Evolutionary conservation across 257 asterid species (phyloP).

Genomic region (Ocimum tenuiflorum): DNA sequence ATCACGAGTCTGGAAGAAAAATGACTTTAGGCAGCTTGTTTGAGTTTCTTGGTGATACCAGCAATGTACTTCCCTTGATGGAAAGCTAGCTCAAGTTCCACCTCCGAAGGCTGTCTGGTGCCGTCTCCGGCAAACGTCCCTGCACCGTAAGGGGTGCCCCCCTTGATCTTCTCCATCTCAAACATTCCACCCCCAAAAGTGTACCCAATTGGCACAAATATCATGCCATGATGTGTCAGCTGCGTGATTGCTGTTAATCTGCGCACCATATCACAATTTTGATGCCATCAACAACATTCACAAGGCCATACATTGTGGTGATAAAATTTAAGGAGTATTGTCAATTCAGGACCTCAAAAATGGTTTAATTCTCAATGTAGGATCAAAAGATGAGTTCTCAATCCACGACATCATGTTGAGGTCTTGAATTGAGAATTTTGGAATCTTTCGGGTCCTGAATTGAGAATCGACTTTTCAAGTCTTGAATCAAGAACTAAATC

Average conservation of each 20-base stretch:
- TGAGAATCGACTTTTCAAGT: no score
- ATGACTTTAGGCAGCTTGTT: slow-evolving; percentile 18
- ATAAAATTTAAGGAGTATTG: no score
- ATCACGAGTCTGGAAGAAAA: no score
- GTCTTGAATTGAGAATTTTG: no score
- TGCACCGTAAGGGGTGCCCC: slow-evolving; percentile 51
- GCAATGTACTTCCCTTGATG: slow-evolving; percentile 53
- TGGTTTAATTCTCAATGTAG: no score
- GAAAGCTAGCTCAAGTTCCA: slow-evolving; percentile 42
- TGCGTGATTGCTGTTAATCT: slow-evolving; percentile 53
- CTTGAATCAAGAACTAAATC: no score
- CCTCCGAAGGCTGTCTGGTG: slow-evolving; percentile 38
- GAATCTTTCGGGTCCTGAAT: no score
- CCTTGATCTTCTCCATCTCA: slow-evolving; percentile 45
- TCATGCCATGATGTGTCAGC: slow-evolving; percentile 49
- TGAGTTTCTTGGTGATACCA: slow-evolving; percentile 46
- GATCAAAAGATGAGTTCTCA: no score
- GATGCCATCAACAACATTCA: background rate
- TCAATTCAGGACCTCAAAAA: no score
- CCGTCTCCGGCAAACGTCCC: slow-evolving; percentile 54
- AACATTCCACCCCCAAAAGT: slow-evolving; percentile 52
- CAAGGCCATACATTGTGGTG: no score
- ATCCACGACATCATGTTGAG: no score
- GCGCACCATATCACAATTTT: background rate
- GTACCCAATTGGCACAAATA: slow-evolving; percentile 46